Evolutionary conservation across 805 yeast genomes (phyloP).

Genomic region (Candida insectorum): DNA sequence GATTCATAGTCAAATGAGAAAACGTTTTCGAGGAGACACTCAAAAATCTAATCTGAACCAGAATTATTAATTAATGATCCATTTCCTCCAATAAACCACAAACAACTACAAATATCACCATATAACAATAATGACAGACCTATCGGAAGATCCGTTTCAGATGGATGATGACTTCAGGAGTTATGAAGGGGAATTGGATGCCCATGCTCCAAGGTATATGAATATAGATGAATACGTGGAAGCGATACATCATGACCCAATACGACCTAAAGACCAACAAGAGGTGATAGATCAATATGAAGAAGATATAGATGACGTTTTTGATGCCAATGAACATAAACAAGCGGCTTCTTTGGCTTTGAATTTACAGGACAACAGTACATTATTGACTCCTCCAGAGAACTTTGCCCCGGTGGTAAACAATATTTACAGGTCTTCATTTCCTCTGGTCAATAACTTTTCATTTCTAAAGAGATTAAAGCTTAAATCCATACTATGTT

Average conservation of each 20-base stretch:
- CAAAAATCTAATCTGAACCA: too few species aligned
- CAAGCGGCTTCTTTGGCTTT: neutral
- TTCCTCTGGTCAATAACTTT: conserved; percentile 85
- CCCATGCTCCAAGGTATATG: conserved; percentile 15
- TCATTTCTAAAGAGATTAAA: conserved; percentile 58
- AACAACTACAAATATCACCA: too few species aligned
- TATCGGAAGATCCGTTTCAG: conserved; percentile 39
- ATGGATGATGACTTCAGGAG: conserved; percentile 39
- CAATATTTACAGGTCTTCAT: conserved; percentile 79
- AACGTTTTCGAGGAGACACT: too few species aligned
- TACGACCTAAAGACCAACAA: conserved; percentile 32
- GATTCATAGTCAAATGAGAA: too few species aligned
- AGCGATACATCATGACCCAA: conserved; percentile 16
- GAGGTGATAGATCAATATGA: conserved; percentile 28
- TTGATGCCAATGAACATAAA: conserved; percentile 22
- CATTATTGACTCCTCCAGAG: conserved; percentile 75
- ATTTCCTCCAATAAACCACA: too few species aligned
- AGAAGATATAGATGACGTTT: conserved; percentile 41
- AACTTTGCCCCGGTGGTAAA: conserved; percentile 81
- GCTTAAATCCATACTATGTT: conserved; percentile 72
- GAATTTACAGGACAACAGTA: too few species aligned
- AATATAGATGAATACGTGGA: conserved; percentile 9
- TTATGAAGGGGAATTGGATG: conserved; percentile 1
- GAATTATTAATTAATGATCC: too few species aligned
- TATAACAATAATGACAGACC: conserved; percentile 28